Conservation (phyloP, 1,284 basidiomycete species). For the Cryptococcus hybrid region DNA sequence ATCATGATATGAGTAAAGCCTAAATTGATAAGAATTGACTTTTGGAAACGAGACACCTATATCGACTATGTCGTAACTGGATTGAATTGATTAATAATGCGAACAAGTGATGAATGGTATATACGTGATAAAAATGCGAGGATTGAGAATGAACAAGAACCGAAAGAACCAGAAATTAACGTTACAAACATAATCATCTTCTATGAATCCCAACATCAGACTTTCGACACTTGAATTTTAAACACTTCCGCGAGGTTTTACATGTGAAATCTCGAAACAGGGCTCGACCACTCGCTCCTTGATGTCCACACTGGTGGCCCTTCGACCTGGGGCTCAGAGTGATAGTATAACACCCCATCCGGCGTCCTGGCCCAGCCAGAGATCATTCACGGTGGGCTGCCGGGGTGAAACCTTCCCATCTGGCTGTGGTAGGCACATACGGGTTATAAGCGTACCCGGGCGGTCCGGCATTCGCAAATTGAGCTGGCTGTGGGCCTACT, state of each 20-base stretch:
- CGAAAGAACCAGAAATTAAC: no score
- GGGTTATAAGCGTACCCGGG: slow-evolving; percentile 57
- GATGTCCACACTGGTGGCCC: not conserved
- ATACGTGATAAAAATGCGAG: no score
- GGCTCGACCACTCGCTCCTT: slow-evolving; percentile 24
- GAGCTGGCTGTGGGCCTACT: slow-evolving; percentile 52
- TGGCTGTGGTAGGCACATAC: not conserved
- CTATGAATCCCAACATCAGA: no score
- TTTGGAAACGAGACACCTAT: no score
- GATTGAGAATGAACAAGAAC: no score
- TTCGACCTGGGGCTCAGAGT: not conserved
- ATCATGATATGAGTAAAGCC: no score
- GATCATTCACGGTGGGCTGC: not conserved
- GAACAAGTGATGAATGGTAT: no score
- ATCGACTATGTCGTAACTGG: no score
- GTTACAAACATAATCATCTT: no score
- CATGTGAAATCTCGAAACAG: not conserved
- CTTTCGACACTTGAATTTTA: no score
- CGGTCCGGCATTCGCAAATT: slow-evolving; percentile 86
- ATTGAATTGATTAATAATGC: no score
- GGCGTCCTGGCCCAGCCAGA: not conserved
- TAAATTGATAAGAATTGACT: no score
- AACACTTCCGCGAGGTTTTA: not conserved
- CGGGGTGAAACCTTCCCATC: not conserved
- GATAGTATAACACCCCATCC: not conserved